These are phyloP conservation scores for Neurospora pannonica DNA, from an alignment of 495 filamentous ascomycete genomes.

Conservation along the genomic window DNA sequence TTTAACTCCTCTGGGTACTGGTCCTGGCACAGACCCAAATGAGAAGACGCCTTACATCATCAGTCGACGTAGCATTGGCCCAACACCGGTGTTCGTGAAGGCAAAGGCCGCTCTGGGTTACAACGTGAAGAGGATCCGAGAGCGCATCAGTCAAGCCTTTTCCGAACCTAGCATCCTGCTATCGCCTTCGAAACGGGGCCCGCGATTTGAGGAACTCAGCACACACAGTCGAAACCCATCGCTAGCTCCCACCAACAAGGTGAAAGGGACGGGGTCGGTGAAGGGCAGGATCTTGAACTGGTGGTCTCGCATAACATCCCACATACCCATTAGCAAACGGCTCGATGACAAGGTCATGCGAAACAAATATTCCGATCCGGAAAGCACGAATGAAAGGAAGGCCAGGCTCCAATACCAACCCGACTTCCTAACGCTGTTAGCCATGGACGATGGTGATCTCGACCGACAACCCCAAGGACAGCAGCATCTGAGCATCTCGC, in stretches of 20 bases:
- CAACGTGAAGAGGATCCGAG: constrained; percentile 27
- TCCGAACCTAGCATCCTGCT: constrained; percentile 40
- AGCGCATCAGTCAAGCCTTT: constrained; percentile 29
- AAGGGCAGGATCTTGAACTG: constrained; percentile 31
- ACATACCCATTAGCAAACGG: constrained; percentile 27
- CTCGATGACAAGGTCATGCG: constrained; percentile 3
- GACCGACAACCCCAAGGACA: constrained; percentile 23
- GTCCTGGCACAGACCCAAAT: constrained; percentile 3
- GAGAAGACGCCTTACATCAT: constrained; percentile 36
- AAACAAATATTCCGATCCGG: constrained; percentile 10
- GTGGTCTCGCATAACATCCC: constrained; percentile 32
- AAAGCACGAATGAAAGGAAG: constrained; percentile 15
- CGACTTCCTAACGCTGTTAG: constrained; percentile 29
- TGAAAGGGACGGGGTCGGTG: constrained; percentile 4
- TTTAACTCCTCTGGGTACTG: constrained; percentile 35
- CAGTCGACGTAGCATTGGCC: constrained; percentile 31
- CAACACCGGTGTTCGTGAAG: constrained; percentile 30
- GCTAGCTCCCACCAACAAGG: constrained; percentile 5
- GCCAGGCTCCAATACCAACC: constrained; percentile 20
- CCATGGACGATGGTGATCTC: constrained; percentile 28
- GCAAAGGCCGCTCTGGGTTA: constrained; percentile 26
- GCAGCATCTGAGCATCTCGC: neutral
- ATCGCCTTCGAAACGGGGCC: neutral
- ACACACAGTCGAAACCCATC: constrained; percentile 32
- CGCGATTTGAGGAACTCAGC: constrained; percentile 36